Percentiles rank a stretch among this genome's conserved stretches.
These are phyloP conservation scores for Beauveria medogensis DNA, from an alignment of 2,329 filamentous ascomycete genomes.

Conservation along the genomic window DNA sequence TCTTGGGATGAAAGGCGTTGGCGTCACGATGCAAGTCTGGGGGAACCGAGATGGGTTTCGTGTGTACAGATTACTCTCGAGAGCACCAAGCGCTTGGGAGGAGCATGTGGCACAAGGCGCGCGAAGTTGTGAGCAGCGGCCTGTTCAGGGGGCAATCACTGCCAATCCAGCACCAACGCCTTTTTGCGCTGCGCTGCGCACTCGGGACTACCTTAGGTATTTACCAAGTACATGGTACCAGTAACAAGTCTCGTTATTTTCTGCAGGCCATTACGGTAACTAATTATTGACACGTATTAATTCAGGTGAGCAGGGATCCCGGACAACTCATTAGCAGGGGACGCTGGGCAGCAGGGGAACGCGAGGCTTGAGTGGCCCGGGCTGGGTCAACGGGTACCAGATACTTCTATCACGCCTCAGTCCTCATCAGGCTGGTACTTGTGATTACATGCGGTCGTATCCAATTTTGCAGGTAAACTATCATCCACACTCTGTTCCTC, in stretches of 20 bases:
- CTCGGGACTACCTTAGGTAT: no score
- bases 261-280: neutral
- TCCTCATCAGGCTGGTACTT: neutral
- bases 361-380: neutral
- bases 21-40: neutral
- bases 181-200: neutral
- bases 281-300: neutral
- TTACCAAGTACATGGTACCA: no score
- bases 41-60: neutral
- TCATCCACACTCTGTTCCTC: neutral
- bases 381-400: neutral
- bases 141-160: no score
- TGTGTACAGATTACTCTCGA: neutral
- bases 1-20: neutral
- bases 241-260: neutral
- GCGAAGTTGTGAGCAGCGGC: neutral
- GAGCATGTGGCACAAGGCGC: no score
- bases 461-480: neutral
- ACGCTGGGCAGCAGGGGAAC: neutral
- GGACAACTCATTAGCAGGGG: neutral
- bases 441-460: no score
- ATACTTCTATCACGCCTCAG: neutral
- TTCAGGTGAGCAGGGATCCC: neutral
- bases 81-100: neutral
- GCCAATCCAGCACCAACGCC: no score